phyloP scores from a whole-genome alignment of 495 filamentous ascomycete species.

The Friedmanniomyces simplex region DNA sequence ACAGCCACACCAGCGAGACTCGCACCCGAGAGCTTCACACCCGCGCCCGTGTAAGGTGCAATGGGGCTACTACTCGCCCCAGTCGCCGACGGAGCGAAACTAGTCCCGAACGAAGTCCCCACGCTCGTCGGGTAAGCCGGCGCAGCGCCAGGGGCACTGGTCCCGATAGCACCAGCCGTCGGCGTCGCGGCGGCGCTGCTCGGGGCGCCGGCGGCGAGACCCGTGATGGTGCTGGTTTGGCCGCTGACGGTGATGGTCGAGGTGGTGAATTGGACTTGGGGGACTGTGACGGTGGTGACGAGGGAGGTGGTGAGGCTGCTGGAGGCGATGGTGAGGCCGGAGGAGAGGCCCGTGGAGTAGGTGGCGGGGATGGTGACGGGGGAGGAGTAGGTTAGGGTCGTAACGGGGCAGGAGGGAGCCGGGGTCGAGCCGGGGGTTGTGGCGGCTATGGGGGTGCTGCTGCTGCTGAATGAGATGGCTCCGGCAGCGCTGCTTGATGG shows the following conservation, averaged over 20 bases:
- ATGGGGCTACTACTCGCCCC: constrained; percentile 9
- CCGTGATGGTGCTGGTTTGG: constrained; percentile 32
- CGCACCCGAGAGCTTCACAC: constrained; percentile 13
- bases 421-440: constrained; percentile 18
- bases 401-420: constrained; percentile 24
- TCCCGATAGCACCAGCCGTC: constrained; percentile 17
- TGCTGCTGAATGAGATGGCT: constrained; percentile 19
- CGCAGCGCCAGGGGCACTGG: not conserved
- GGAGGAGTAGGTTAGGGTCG: constrained; percentile 44
- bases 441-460: constrained; percentile 33
- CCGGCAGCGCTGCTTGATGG: constrained; percentile 1
- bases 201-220: constrained; percentile 41
- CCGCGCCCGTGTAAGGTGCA: constrained; percentile 25
- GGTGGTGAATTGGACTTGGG: constrained; percentile 65
- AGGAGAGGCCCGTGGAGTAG: constrained; percentile 35
- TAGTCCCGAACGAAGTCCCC: constrained; percentile 15
- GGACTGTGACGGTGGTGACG: constrained; percentile 55
- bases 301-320: constrained; percentile 45
- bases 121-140: constrained; percentile 11
- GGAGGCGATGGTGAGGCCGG: constrained; percentile 39
- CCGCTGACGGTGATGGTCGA: constrained; percentile 30
- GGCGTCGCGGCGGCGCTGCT: constrained; percentile 27
- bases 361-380: constrained; percentile 36
- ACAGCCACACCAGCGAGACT: constrained; percentile 17
- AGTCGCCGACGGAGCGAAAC: constrained; percentile 2